Evolutionary conservation across 1,284 basidiomycete species (phyloP), one percentile per base, ranked within the genome.

Genomic region (Stygiomarasmius scandens): DNA sequence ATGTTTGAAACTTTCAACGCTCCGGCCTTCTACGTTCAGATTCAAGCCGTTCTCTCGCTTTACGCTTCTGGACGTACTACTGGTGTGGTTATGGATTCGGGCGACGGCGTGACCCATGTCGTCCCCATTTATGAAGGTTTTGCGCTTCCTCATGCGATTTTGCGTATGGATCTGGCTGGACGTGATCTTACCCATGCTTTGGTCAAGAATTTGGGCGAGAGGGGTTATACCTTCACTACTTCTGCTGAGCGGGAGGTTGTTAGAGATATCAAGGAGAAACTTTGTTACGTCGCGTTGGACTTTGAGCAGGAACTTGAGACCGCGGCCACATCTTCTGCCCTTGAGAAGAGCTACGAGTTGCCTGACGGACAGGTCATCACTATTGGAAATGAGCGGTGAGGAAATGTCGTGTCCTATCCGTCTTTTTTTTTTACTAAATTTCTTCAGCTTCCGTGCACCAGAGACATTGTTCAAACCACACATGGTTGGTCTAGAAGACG

Each of bases 401-500:
- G 6, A 16, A 46, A 2, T 25, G 23, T 23, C 23, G 32, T 49
- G 24, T 2, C 2, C 12, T 25, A 27, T n/a, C 47, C 27, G 23
- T 41, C 32, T 22, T n/a, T n/a, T n/a, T n/a, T n/a, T n/a, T n/a
- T n/a, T n/a, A n/a, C 44, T 47, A 14, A 38, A 6, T 36, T 12
- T 34, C 12, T 49, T 34, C 29, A 91, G 89, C 66, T 98, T 98
- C 95, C 93, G 95, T 72, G 90, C 92, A 63, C 95, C 96, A 60
- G 96, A 98, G 76, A 94, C 94, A 46, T 88, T 98, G 70, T 98
- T 98, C 94, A 93, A 97, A 81, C 96, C 96, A 54, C 83, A 91
- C 52, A 88, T 98, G 83, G 81, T 97, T 58, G 96, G 95, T 70
- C 88, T 96, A 56, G 95, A 98, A 78, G 87, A 93, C 60, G 83